Evolutionary conservation across 2,329 filamentous ascomycete genomes (phyloP), one percentile per base, ranked within the genome.

Genomic region (Aspergillus sp.): DNA sequence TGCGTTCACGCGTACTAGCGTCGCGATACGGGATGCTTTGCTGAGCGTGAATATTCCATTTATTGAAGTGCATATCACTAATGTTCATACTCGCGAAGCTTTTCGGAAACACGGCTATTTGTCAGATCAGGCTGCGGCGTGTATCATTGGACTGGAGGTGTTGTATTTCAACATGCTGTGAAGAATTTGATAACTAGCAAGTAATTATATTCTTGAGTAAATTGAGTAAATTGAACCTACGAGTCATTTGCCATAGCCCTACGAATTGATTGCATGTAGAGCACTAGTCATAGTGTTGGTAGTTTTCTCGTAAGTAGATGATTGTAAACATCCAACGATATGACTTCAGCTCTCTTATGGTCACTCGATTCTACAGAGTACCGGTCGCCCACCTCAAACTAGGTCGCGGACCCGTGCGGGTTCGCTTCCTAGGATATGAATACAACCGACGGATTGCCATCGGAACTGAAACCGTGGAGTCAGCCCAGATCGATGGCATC

Each of bases 61-160:
- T 58, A 73, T 90, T 41, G 87, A 91, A 69, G 66, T 89, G n/a
- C 86, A 90, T 63, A 77, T 90, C 32, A 83, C 75, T 47, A 90
- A 90, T 64, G 79, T 90, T 2, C 85, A 90, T 65, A 77, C 80
- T 25, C 68, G 87, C 5, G 87, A 90, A 69, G 59, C 74, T 1
- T 90, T 80, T 58, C 74, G 86, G 46, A 77, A 82, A 54, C 81
- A 85, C 53, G 88, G 83, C 54, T 89, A 85, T 60, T 71, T 90
- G 54, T 82, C 79, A 56, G 86, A 90, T 63, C 90, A 89, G 72
- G 86, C 86, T 0, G 77, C 79, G 22, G 86, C 82, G 0, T 82
- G 90, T 7, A 82, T 90, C 48, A 84, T 82, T 55, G 86, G 86
- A 0, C 56, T 90, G 62, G 83, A 83, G 0, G 74, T 74, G 12